phyloP scores from a whole-genome alignment of 2,329 filamentous ascomycete species.

The Diplodia mutila region DNA sequence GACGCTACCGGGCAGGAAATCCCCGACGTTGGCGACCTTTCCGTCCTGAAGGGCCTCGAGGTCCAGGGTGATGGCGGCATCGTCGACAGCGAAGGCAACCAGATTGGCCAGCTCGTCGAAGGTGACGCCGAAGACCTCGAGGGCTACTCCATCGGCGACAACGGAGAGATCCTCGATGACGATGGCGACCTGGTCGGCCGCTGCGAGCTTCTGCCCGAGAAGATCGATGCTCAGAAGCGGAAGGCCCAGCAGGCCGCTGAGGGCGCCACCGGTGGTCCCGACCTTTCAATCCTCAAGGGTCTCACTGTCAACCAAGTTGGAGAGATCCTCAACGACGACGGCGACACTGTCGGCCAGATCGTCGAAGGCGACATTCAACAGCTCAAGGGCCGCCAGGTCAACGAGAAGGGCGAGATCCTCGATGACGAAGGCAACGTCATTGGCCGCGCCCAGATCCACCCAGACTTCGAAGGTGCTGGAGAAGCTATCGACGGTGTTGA shows the following conservation, averaged over 20 bases:
- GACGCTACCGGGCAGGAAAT: constrained; percentile 36
- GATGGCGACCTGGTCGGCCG: constrained; percentile 60
- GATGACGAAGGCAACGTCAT: constrained; percentile 59
- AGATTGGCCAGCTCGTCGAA: constrained; percentile 54
- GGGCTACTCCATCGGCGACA: constrained; percentile 57
- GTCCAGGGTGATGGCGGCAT: constrained; percentile 60
- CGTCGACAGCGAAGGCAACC: constrained; percentile 54
- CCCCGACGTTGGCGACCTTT: constrained; percentile 49
- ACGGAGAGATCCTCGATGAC: constrained; percentile 60
- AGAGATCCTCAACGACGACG: constrained; percentile 55
- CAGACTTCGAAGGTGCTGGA: constrained; percentile 45
- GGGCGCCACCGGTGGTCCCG: constrained; percentile 39
- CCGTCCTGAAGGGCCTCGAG: constrained; percentile 54
- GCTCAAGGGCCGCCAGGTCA: constrained; percentile 54
- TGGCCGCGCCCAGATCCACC: constrained; percentile 55
- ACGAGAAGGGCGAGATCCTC: constrained; percentile 59
- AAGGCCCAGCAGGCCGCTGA: constrained; percentile 38
- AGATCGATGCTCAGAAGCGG: constrained; percentile 42
- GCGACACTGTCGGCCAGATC: constrained; percentile 54
- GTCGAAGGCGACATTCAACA: constrained; percentile 53
- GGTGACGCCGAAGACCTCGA: constrained; percentile 57
- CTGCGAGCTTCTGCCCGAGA: constrained; percentile 54
- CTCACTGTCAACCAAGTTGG: constrained; percentile 52
- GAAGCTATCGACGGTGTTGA: constrained; percentile 34
- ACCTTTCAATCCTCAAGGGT: constrained; percentile 52